These are phyloP conservation scores for Fusarium anguioides DNA, from an alignment of 2,329 filamentous ascomycete genomes.

Conservation along the genomic window DNA sequence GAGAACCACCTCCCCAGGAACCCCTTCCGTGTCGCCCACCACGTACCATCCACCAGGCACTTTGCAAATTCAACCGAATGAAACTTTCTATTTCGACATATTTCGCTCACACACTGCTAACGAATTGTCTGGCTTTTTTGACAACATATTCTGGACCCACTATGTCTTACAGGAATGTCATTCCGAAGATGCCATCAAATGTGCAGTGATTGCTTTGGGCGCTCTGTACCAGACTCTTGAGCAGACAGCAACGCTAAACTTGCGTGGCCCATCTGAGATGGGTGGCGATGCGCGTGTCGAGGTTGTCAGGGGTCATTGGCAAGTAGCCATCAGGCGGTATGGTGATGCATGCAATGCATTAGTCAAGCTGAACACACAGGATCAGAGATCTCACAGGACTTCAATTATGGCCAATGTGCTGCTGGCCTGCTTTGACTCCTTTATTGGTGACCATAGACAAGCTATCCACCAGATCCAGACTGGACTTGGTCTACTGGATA, in stretches of 20 bases:
- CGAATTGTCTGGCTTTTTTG: slow-evolving; percentile 75
- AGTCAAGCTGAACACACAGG: slow-evolving; percentile 56
- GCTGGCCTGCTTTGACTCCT: slow-evolving; percentile 75
- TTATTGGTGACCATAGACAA: slow-evolving; percentile 71
- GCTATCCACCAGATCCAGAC: slow-evolving; percentile 71
- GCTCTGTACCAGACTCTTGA: slow-evolving; percentile 75
- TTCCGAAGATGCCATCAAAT: slow-evolving; percentile 68
- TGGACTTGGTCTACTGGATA: slow-evolving; percentile 66
- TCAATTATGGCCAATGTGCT: slow-evolving; percentile 73
- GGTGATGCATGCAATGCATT: slow-evolving; percentile 66
- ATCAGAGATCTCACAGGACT: slow-evolving; percentile 60
- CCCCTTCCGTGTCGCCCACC: slow-evolving; percentile 46
- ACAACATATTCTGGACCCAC: slow-evolving; percentile 72
- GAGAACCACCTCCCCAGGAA: slow-evolving; percentile 36
- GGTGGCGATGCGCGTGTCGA: slow-evolving; percentile 41
- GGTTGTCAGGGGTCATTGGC: slow-evolving; percentile 63
- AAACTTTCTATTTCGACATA: slow-evolving; percentile 70
- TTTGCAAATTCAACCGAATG: slow-evolving; percentile 62
- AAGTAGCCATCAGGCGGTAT: slow-evolving; percentile 70
- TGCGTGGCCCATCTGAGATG: slow-evolving; percentile 47
- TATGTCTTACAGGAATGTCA: slow-evolving; percentile 73
- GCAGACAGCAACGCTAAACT: slow-evolving; percentile 61
- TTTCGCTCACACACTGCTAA: slow-evolving; percentile 70
- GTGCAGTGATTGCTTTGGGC: slow-evolving; percentile 73
- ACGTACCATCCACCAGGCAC: slow-evolving; percentile 57